Base-by-base conservation (phyloP, 2,329 filamentous ascomycete genomes). In the Keithomyces neogunnii region DNA sequence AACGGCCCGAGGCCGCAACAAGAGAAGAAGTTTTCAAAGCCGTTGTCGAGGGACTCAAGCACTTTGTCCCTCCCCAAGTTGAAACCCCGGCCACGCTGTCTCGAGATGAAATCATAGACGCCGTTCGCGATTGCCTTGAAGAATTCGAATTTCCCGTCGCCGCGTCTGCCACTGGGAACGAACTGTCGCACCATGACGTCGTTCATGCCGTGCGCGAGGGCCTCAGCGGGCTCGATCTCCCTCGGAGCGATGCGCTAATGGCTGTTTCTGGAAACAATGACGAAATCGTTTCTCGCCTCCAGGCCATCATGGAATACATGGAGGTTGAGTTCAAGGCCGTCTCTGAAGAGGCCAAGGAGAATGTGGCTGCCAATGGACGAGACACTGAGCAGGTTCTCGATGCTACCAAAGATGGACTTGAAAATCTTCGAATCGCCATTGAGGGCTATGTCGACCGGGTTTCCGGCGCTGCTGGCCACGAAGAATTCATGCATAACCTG, bases 311-410 rank as follows among this genome's bases (percentile, higher is more conserved):
- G 68, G 73, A 80, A 3, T 72, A 71, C 52, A 73, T 86, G 69
- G 76, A 73, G 36, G 69, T 73, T 1, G 82, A 85, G 61, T 82
- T 86, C 64, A 75, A 73, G 56, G 71, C 75, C 3, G 72, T 82
- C 2, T 82, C 81, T 0, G 76, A 83, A 31, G 81, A 84, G 59
- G 77, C 80, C 9, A 90, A 91, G 65, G 81, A 92, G 60, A 92
- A 89, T 58, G 85, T 89, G 26, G 82, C 87, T 3, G 85, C 86
- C 55, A 88, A 84, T 59, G 88, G 86, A 40, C 80, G 84, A 52
- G 89, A 93, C 63, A 92, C 89, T 0, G 90, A 96, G 65, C 89
- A 96, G 65, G 84, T 95, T 10, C 74, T 96, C 4, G 88, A 93
- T 65, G 88, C 89, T 1, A 85, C 95, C 43, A 92, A 89, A 59